Evolutionary conservation across 352 stramenopile species (phyloP), one percentile per base, ranked within the genome.

Genomic region (Phytophthora pisi): DNA sequence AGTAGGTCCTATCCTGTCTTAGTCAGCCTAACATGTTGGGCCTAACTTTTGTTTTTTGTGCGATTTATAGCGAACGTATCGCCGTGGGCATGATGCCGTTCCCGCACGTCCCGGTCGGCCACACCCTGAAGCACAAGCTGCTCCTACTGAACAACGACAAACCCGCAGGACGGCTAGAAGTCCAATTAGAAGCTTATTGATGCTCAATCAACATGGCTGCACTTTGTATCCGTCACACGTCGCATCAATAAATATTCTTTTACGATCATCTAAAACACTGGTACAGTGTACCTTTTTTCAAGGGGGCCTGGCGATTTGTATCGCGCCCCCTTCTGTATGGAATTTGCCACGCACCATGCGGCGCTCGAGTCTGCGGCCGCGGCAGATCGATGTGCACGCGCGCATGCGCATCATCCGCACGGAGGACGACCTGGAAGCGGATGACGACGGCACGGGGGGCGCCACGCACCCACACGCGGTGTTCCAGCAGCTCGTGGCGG

Each of bases 331-430:
- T 59, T 36, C 51, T 63, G 42, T 62, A 62, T 74, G 54, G 28
- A 64, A 71, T 34, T 63, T 24, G 13, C 43, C 43, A 26, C n/a
- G 10, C 7, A 67, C 3, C 18, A 94, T 94, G 84, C 82, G 87
- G 28, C 87, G 90, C 53, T 87, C 91, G 74, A 97, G 86, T 70
- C 77, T 96, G 51, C 81, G 88, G 23, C 89, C 90, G 58, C 86
- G 90, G 54, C 88, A 94, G 74, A 91, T 97, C 74, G 90, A 97
- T 64, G 70, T 96, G 45, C 87, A 97, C 68, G 86, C 88, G 74
- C 83, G 79, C 55, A 95, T 97, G 76, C 79, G 79, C 51, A 86
- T 96, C 65, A 87, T 96, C 56, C 89, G 88, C 43, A 81, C 84
- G 38, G 86, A 93, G 66, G 85, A 92, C 38, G 86, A 96, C 50